phyloP scores from a whole-genome alignment of 2,329 filamentous ascomycete genomes.

The Penicillium sp. region DNA sequence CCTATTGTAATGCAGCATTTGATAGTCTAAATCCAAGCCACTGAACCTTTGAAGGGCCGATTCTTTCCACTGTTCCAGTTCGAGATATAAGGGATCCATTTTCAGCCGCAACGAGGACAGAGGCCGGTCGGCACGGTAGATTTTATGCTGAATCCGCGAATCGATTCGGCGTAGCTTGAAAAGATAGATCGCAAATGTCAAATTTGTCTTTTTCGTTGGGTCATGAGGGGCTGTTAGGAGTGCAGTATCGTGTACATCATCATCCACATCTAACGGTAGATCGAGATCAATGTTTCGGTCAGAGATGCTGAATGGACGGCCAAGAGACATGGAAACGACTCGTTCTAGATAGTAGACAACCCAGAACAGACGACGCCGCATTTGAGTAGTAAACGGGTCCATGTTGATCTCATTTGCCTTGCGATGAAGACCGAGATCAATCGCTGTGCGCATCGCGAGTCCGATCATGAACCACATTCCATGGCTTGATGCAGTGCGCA shows the following conservation, averaged over 20 bases:
- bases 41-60: conserved; percentile 43
- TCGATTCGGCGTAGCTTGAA: conserved; percentile 56
- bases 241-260: conserved; percentile 48
- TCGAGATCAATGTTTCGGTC: conserved; percentile 60
- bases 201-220: conserved; percentile 39
- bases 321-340: conserved; percentile 58
- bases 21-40: conserved; percentile 54
- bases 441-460: conserved; percentile 60
- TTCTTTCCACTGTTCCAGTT: conserved; percentile 56
- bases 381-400: conserved; percentile 52
- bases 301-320: conserved; percentile 58
- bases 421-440: conserved; percentile 59
- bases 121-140: conserved; percentile 58
- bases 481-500: conserved; percentile 57
- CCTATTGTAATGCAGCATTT: conserved; percentile 58
- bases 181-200: conserved; percentile 53
- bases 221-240: conserved; percentile 40
- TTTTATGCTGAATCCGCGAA: conserved; percentile 59
- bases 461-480: conserved; percentile 63
- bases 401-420: conserved; percentile 53
- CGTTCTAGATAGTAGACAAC: conserved; percentile 59
- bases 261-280: conserved; percentile 54
- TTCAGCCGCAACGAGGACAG: conserved; percentile 54
- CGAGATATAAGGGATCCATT: conserved; percentile 53
- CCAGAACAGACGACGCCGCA: conserved; percentile 59